Evolutionary conservation across 2,329 filamentous ascomycete genomes (phyloP), one percentile per base, ranked within the genome.

Genomic region (Alternaria alternata): DNA sequence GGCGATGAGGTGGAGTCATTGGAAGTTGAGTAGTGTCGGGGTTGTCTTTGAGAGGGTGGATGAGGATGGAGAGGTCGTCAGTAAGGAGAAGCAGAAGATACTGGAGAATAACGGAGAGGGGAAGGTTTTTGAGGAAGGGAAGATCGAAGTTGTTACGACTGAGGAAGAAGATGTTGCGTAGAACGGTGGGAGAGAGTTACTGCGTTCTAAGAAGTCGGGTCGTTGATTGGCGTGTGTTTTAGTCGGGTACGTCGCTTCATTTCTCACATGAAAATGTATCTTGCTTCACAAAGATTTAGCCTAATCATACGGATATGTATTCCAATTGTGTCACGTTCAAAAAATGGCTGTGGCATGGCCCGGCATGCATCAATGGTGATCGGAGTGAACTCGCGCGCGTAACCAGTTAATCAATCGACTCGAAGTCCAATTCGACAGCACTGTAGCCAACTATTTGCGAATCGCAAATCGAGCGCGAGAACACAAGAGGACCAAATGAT

Each of bases 1-100:
- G 16, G 44, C 54, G 24, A 61, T 39, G 30, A 59, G 46, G 54
- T 55, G 46, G 36, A 48, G 57, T 44, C 62, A 65, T 51, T 63
- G 54, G 22, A 47, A 34, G 26, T 39, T 60, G 54, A 58, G 44
- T 46, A 18, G 41, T 18, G 9, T 65, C 8, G 59, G 53, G 11
- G 49, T 58, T 18, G 38, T 61, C 36, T 20, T 48, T 39, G 32
- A 22, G 32, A 49, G 22, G 43, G 36, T 55, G 28, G 24, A 24
- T 26, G 43, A 9, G 9, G 34, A 41, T 18, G 48, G 34, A 16
- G 26, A 7, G 32, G 32, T 51, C 8, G 9, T 51, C 14, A 20
- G 46, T n/a, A 36, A 36, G 46, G 46, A 36, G 28, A 7, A 20
- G 30, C 28, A 32, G 18, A n/a, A 22, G 18, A 4, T 16, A 30